Evolutionary conservation across 345 rosid genomes (phyloP), one percentile per base, ranked within the genome.

Genomic region (Psidium guajava): DNA sequence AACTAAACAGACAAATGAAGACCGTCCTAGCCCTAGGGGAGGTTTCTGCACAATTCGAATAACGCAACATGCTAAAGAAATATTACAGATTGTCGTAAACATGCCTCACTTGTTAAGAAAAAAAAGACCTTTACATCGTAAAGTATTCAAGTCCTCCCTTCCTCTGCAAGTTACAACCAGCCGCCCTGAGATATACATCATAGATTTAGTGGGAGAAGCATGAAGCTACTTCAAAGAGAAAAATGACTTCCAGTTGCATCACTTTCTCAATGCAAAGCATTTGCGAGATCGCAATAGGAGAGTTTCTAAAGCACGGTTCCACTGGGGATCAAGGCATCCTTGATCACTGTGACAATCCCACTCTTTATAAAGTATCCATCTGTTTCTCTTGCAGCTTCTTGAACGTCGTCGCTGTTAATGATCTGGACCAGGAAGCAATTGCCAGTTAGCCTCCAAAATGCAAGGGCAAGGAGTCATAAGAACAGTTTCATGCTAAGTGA

Each of bases 301-400:
- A 8, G 40, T 11, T 32, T 51, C 54, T 91, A 96, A 77, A 96
- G 92, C 32, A 91, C 87, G 13, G 99, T 96, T 86, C 99, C 99
- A 27, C 96, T 91, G 32, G 99, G 99, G 90, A 96, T 93, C 92
- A 96, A 85, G 85, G 99, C 99, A 85, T 96, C 99, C 93, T 94
- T 96, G 89, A 96, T 95, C 81, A 96, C 93, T 11, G 98, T 95
- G 75, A 96, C 99, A 40, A 96, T 96, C 83, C 99, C 99, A 25
- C 99, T 95, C 94, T 96, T 96, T 53, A 96, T 96, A 91, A 96
- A 96, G 88, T 93, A 95, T 84, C 99, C 99, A 90, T 96, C 98
- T 3, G 99, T 94, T 88, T 96, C 99, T 82, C 98, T 92, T 0
- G 98, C 99, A 5, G 99, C 95, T 92, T 96, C 99, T 94, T 95